These are phyloP conservation scores for Lachnellula suecica DNA, from an alignment of 2,329 filamentous ascomycete genomes.

Conservation along the genomic window DNA sequence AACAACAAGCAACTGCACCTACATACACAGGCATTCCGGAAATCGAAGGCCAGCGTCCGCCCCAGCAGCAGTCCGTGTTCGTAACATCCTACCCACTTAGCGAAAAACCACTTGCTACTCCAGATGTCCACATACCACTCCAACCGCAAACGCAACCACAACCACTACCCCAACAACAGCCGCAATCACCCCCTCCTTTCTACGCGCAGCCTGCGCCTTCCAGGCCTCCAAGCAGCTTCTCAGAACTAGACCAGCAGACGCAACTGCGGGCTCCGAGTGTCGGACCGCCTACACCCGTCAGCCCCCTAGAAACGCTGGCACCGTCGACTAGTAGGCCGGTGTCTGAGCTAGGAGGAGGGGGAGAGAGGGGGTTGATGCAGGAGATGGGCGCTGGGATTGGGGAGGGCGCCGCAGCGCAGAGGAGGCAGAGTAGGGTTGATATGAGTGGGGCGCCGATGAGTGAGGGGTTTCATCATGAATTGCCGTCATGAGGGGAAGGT, in stretches of 20 bases:
- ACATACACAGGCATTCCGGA: too few relatives aligned
- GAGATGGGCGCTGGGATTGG: constrained; percentile 3
- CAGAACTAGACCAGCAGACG: constrained; percentile 4
- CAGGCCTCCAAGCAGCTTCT: constrained; percentile 7
- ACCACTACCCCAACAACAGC: not conserved
- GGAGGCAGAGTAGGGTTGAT: constrained; percentile 9
- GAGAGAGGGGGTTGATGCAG: not conserved
- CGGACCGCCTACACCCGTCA: not conserved
- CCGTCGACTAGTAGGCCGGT: not conserved
- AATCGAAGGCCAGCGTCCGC: constrained; percentile 12
- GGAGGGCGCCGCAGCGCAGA: constrained; percentile 6
- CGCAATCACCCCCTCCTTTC: constrained; percentile 9
- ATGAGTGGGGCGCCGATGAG: constrained; percentile 21
- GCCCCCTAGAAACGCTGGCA: not conserved
- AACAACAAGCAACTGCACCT: too few relatives aligned
- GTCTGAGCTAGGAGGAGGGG: not conserved
- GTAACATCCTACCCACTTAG: not conserved
- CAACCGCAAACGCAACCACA: not conserved
- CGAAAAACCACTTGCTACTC: not conserved
- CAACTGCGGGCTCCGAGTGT: not conserved
- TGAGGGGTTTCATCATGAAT: constrained; percentile 12
- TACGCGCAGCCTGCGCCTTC: constrained; percentile 9
- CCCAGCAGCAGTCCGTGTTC: not conserved
- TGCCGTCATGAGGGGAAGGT: not conserved
- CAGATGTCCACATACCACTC: not conserved